phyloP scores from a whole-genome alignment of 2,329 filamentous ascomycete genomes.

The Colletotrichum sp. region DNA sequence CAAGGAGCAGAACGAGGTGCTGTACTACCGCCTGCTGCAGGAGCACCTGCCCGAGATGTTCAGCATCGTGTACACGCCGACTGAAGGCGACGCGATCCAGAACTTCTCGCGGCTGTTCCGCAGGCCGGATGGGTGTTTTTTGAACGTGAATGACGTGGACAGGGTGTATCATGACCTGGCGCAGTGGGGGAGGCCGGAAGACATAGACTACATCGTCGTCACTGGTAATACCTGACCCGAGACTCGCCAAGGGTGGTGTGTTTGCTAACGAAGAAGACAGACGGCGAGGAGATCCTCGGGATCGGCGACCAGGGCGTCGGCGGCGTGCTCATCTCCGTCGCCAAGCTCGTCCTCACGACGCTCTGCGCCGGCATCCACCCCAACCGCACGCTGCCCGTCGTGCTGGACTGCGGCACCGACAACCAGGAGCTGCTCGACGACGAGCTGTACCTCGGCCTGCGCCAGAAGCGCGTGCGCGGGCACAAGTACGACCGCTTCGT shows the following conservation, averaged over 20 bases:
- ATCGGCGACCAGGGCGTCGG: slow-evolving; percentile 91
- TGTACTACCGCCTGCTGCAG: slow-evolving; percentile 79
- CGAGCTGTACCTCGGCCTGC: slow-evolving; percentile 79
- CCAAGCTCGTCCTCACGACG: slow-evolving; percentile 83
- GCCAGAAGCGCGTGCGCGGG: slow-evolving; percentile 69
- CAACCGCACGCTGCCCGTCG: slow-evolving; percentile 77
- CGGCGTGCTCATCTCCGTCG: slow-evolving; percentile 82
- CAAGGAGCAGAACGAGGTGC: slow-evolving; percentile 83
- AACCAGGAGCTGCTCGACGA: slow-evolving; percentile 78
- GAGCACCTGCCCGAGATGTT: slow-evolving; percentile 89
- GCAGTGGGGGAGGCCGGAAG: slow-evolving; percentile 72
- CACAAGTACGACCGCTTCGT: slow-evolving; percentile 79
- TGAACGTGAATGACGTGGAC: slow-evolving; percentile 74
- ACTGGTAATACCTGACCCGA: slow-evolving; percentile 59
- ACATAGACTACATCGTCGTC: slow-evolving; percentile 89
- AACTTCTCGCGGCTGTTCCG: slow-evolving; percentile 83
- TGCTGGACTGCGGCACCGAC: slow-evolving; percentile 86
- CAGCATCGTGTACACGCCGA: slow-evolving; percentile 88
- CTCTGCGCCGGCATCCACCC: slow-evolving; percentile 88
- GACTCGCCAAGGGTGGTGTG: rapidly evolving
- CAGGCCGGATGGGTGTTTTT: slow-evolving; percentile 79
- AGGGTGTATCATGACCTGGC: slow-evolving; percentile 69
- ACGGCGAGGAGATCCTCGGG: slow-evolving; percentile 77
- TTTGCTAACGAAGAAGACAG: slow-evolving; percentile 28
- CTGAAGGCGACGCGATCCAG: slow-evolving; percentile 86